phyloP scores from a whole-genome alignment of 2,329 filamentous ascomycete genomes.

The Aspergillus awamori region DNA sequence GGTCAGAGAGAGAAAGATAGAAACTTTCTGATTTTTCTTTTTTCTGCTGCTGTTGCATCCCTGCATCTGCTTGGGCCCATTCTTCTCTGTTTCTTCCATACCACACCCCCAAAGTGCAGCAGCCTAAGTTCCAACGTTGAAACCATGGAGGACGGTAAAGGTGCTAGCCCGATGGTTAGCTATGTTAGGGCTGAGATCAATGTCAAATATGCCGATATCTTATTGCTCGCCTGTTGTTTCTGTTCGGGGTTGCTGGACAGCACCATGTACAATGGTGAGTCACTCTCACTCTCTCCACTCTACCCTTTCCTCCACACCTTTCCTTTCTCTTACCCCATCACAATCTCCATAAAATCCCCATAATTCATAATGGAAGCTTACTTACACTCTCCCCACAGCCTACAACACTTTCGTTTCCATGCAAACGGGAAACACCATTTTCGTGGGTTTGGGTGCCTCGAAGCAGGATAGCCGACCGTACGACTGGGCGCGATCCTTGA shows the following conservation, averaged over 20 bases:
- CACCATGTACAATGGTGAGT: constrained; percentile 34
- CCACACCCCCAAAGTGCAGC: neutral
- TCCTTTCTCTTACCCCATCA: neutral
- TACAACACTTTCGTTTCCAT: constrained; percentile 46
- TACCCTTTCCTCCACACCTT: neutral
- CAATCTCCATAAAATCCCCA: neutral
- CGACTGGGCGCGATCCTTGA: constrained; percentile 50
- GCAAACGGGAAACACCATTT: constrained; percentile 45
- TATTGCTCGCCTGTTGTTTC: constrained; percentile 33
- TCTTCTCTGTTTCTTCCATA: neutral
- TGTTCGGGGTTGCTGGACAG: constrained; percentile 34
- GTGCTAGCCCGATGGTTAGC: constrained; percentile 10
- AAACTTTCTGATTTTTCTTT: too few relatives aligned
- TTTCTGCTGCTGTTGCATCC: too few relatives aligned
- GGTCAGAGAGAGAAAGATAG: too few relatives aligned
- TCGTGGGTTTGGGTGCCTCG: constrained; percentile 47
- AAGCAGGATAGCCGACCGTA: constrained; percentile 45
- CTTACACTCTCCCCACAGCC: constrained; percentile 27
- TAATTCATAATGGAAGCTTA: neutral
- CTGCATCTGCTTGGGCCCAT: too few relatives aligned
- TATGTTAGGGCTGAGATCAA: constrained; percentile 27
- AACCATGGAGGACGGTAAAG: constrained; percentile 2
- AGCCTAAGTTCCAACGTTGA: too few relatives aligned
- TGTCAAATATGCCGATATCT: constrained; percentile 27
- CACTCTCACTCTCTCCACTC: neutral